Evolutionary conservation across 1,284 basidiomycete genomes (phyloP).

Genomic region (Rhodotorula sp.): DNA sequence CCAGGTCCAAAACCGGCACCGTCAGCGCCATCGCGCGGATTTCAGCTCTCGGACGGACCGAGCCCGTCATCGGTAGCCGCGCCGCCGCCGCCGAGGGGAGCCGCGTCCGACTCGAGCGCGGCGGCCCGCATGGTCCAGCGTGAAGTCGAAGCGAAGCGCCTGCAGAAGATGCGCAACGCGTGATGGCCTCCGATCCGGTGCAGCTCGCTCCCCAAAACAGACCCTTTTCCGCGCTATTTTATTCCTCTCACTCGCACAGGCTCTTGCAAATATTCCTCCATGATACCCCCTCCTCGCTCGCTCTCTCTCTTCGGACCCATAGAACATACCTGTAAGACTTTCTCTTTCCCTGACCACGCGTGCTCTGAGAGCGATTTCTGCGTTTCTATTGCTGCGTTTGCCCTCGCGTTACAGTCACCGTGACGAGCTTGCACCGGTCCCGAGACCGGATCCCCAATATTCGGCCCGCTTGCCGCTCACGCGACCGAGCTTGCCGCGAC

Average conservation of each 20-base stretch:
- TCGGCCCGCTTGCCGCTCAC: background rate
- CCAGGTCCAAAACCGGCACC: background rate
- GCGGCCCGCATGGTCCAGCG: conserved; percentile 22
- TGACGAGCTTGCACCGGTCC: background rate
- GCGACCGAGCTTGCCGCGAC: background rate
- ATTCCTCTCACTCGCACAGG: background rate
- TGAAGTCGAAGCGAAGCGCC: conserved; percentile 19
- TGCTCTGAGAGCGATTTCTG: background rate
- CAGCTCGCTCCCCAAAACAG: background rate
- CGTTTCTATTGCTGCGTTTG: background rate
- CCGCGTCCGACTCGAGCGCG: background rate
- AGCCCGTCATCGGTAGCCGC: background rate
- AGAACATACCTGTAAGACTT: background rate
- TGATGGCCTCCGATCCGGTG: background rate
- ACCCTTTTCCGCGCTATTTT: background rate
- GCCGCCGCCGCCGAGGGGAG: too few relatives aligned
- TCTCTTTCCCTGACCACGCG: background rate
- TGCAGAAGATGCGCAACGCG: conserved; percentile 13
- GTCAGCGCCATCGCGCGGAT: background rate
- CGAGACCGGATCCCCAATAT: background rate
- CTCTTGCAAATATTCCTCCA: background rate
- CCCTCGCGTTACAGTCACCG: background rate
- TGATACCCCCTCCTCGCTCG: background rate
- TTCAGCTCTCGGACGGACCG: background rate
- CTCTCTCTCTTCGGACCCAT: background rate